Evolutionary conservation across 1,284 basidiomycete genomes (phyloP), one percentile per base, ranked within the genome.

Genomic region (Fistulina hepatica): DNA sequence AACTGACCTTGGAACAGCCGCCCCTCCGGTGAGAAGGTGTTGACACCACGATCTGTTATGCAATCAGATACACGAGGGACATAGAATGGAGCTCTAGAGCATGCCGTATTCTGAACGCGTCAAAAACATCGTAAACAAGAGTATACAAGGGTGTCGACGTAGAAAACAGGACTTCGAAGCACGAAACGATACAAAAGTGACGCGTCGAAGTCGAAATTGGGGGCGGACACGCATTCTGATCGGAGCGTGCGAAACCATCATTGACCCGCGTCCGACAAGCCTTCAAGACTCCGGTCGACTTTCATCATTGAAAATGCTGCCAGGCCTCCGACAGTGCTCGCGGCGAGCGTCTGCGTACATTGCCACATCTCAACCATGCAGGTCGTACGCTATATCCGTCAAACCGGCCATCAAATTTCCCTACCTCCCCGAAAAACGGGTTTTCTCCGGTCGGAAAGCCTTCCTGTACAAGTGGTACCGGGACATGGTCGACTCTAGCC

Each of bases 21-120:
- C 36, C 89, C 93, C 63, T 98, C 94, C 5, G 95, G 95, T 21
- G 94, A 97, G 71, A 97, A 97, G 50, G 94, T 97, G 69, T 95
- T 97, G 45, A 97, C 93, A 69, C 93, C 93, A 52, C 93, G 83
- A 66, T 97, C 92, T 91, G 45, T 8, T 27, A 13, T n/a, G 17
- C 17, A 36, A 25, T 28, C 36, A 24, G 25, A 41, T 42, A 24
- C 19, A 33, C 8, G 11, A 5, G 13, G 12, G 19, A 6, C 10
- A 26, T 30, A 8, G 5, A 19, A 21, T n/a, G 2, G 4, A 22
- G 6, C 21, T 24, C 31, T 52, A 35, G 37, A 36, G 41, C 64
- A 41, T 52, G 85, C 86, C 88, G 62, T 91, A 92, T 69, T 91
- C 88, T 65, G 88, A 91, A 66, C 89, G 81, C 64, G 88, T 91